Conservation (phyloP, 1,284 basidiomycete genomes). For the Puccinia coronata region DNA sequence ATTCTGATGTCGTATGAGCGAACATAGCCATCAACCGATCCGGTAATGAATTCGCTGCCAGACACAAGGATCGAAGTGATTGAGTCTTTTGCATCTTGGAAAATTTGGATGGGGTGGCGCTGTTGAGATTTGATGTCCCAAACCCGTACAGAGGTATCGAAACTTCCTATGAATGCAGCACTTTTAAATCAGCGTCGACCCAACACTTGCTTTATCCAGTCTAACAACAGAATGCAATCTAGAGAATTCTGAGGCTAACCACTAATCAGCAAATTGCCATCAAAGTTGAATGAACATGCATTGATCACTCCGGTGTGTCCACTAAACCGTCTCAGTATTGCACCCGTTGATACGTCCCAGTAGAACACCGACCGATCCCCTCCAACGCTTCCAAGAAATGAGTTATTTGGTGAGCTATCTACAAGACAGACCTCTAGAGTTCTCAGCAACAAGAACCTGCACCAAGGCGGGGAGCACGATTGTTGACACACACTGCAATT, state of each 20-base stretch:
- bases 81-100: slow-evolving; percentile 86
- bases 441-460: not conserved
- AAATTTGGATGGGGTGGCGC: slow-evolving; percentile 80
- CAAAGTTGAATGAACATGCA: slow-evolving; percentile 82
- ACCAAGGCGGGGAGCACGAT: not conserved
- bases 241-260: slow-evolving; percentile 63
- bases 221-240: not conserved
- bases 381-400: slow-evolving; percentile 87
- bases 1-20: slow-evolving; percentile 90
- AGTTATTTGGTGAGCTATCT: slow-evolving; percentile 81
- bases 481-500: slow-evolving; percentile 71
- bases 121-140: slow-evolving; percentile 68
- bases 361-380: slow-evolving; percentile 88
- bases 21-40: slow-evolving; percentile 86
- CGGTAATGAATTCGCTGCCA: slow-evolving; percentile 71
- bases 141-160: slow-evolving; percentile 55
- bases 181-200: not conserved
- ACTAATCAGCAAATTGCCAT: slow-evolving; percentile 79
- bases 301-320: slow-evolving; percentile 90
- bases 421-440: not conserved
- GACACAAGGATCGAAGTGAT: slow-evolving; percentile 76
- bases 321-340: slow-evolving; percentile 74
- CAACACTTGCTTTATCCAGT: not conserved
- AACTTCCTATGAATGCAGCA: slow-evolving; percentile 22
- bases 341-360: slow-evolving; percentile 90